Evolutionary conservation across 495 filamentous ascomycete genomes (phyloP).

Genomic region (Penicillium antarcticum): DNA sequence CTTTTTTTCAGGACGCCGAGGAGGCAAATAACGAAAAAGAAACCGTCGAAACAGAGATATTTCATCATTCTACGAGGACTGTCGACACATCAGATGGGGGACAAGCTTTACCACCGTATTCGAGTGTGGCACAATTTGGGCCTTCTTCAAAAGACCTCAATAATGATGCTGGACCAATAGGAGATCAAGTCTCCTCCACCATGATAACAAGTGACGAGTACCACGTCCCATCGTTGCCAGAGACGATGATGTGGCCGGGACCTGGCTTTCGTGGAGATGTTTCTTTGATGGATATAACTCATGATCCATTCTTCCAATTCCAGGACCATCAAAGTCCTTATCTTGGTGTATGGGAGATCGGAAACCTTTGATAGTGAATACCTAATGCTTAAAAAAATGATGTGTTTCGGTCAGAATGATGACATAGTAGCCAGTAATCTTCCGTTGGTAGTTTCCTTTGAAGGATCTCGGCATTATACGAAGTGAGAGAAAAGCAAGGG

Average conservation of each 20-base stretch:
- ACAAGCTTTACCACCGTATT: conserved; percentile 28
- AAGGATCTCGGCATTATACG: no score
- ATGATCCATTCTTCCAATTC: conserved; percentile 30
- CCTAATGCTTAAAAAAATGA: no score
- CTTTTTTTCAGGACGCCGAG: conserved; percentile 14
- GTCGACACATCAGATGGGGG: conserved; percentile 41
- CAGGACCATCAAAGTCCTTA: conserved; percentile 26
- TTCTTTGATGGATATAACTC: conserved; percentile 28
- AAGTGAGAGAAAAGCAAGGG: no score
- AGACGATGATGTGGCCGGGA: conserved; percentile 8
- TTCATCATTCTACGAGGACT: conserved; percentile 35
- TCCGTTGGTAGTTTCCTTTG: no score
- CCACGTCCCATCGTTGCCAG: conserved; percentile 5
- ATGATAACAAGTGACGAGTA: background rate
- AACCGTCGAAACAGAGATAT: conserved; percentile 40
- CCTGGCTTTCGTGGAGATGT: conserved; percentile 23
- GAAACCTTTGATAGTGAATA: conserved; percentile 17
- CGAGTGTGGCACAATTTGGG: conserved; percentile 11
- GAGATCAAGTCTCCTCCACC: background rate
- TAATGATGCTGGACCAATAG: conserved; percentile 1
- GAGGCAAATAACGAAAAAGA: conserved; percentile 19
- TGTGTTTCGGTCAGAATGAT: no score
- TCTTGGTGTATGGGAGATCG: conserved; percentile 25
- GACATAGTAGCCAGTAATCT: no score
- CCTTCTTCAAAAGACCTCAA: background rate